Evolutionary conservation across 805 yeast genomes (phyloP), one percentile per base, ranked within the genome.

Genomic region (Maudiozyma serrabonitensis): DNA sequence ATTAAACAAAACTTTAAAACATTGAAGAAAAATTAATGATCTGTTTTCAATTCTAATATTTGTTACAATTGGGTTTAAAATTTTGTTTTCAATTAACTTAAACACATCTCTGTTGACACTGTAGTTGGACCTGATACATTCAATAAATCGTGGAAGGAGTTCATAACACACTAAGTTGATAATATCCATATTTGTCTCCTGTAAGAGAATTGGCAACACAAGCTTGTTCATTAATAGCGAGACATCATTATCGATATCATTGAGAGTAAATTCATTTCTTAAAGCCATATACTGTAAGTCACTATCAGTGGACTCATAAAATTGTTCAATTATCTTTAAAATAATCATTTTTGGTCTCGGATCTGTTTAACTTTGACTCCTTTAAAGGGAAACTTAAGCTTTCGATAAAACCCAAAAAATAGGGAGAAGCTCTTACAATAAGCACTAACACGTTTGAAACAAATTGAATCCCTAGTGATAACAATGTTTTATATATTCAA

Each of bases 191-290:
- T 87, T 86, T 43, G 73, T 69, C 46, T 74, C 74, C 50, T 76
- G 69, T 54, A 75, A 62, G 25, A 63, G 49, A 9, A 60, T 51
- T 7, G 63, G 62, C 21, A 57, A 18, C 15, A 54, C 37, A 5
- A 62, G 48, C 46, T 80, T 77, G 43, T 83, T 87, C 50, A 91
- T 73, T 41, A 74, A 71, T 43, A 75, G 78, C 54, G 81, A 88
- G 39, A 88, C 68, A 13, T 84, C 86, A 34, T 69, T 64, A 54
- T 80, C 83, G 35, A 87, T 71, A 51, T 86, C 95, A n/a, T 75
- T 78, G 9, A 90, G 69, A 59, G 85, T 86, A 48, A 89, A 79
- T 62, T 89, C 84, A 68, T 88, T 88, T 64, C 95, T 80, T 95
- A 97, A 87, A 5, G 95, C 81, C 67, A 63, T 63, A 46, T 62